These are phyloP conservation scores for Mycena metata DNA, from an alignment of 768 basidiomycete species.

Conservation along the genomic window DNA sequence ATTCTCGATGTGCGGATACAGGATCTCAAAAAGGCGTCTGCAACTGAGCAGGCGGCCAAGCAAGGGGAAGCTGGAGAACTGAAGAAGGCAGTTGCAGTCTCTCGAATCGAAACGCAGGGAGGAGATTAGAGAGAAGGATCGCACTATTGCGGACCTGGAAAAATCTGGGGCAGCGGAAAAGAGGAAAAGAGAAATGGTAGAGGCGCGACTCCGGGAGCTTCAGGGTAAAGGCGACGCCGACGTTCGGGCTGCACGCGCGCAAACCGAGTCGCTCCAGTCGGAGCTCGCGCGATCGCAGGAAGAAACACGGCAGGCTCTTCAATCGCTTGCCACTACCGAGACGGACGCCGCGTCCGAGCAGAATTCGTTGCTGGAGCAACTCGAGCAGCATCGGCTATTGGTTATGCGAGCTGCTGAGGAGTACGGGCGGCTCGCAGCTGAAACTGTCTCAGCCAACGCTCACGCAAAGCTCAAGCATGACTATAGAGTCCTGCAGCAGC, in stretches of 20 bases:
- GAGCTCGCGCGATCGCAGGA: constrained; percentile 53
- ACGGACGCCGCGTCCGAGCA: constrained; percentile 54
- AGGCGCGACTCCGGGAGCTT: constrained; percentile 59
- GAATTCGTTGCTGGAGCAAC: constrained; percentile 60
- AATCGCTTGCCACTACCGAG: constrained; percentile 49
- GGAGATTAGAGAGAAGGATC: constrained; percentile 69
- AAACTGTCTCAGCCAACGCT: constrained; percentile 54
- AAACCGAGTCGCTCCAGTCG: constrained; percentile 51
- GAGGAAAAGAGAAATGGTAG: constrained; percentile 62
- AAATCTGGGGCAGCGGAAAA: constrained; percentile 63
- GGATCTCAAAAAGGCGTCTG: constrained; percentile 67
- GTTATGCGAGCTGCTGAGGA: constrained; percentile 65
- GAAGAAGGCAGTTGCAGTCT: constrained; percentile 62
- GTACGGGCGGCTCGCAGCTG: constrained; percentile 64
- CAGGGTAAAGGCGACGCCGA: constrained; percentile 60
- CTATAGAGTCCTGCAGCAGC: constrained; percentile 55
- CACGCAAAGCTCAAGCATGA: constrained; percentile 58
- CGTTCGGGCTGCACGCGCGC: constrained; percentile 48
- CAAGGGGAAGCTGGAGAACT: constrained; percentile 65
- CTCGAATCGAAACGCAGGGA: constrained; percentile 66
- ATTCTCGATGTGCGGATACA: constrained; percentile 69
- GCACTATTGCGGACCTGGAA: constrained; percentile 68
- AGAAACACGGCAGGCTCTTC: constrained; percentile 52
- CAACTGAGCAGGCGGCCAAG: constrained; percentile 66
- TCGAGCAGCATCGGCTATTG: constrained; percentile 63